Conservation (phyloP, 352 stramenopile genomes). For the Phytophthora pluvialis region DNA sequence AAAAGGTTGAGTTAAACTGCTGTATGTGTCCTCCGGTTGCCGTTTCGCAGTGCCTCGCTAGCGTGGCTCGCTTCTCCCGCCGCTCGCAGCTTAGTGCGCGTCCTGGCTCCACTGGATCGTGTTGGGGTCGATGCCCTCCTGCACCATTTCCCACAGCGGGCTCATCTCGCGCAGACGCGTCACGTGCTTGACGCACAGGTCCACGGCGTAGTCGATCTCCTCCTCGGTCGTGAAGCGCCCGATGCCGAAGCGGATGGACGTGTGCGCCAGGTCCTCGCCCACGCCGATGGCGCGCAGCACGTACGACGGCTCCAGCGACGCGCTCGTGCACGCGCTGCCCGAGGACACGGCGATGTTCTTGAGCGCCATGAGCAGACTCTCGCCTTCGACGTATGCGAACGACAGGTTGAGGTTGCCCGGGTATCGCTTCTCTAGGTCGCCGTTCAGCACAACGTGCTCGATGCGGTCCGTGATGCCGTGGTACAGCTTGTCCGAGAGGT, state of each 20-base stretch:
- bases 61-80: background rate
- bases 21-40: too few relatives aligned
- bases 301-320: conserved; percentile 98
- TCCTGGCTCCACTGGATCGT: conserved; percentile 99
- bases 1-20: too few relatives aligned
- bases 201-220: conserved; percentile 97
- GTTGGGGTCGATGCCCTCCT: conserved; percentile 99
- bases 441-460: conserved; percentile 97
- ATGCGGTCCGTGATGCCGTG: conserved; percentile 79
- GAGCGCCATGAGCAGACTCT: conserved; percentile 98
- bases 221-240: conserved; percentile 98
- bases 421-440: conserved; percentile 94
- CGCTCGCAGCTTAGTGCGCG: conserved; percentile 60
- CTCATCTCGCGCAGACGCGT: conserved; percentile 98
- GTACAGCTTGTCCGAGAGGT: conserved; percentile 96
- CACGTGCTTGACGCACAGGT: conserved; percentile 96
- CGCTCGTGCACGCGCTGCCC: conserved; percentile 96
- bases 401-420: conserved; percentile 98
- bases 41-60: too few relatives aligned
- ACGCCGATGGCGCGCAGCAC: conserved; percentile 98
- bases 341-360: conserved; percentile 99
- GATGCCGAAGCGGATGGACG: conserved; percentile 97
- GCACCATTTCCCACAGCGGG: conserved; percentile 99
- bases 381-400: conserved; percentile 99
- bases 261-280: conserved; percentile 99